Base-by-base conservation (phyloP, 306 rosid species). In the Herpetospermum pedunculosum region DNA sequence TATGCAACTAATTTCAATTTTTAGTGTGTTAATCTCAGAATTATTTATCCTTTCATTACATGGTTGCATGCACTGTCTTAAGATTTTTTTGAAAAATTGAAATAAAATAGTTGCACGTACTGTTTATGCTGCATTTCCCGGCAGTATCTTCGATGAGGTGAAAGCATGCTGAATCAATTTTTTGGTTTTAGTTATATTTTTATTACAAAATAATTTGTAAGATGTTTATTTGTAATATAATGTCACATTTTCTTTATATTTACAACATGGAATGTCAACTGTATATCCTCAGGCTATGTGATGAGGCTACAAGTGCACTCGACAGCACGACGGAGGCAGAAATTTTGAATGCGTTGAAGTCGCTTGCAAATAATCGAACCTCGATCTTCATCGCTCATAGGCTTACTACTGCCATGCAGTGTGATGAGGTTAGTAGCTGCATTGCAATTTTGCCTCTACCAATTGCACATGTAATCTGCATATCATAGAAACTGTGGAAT, bases 241-340 rank as follows among this genome's bases (percentile, higher is more conserved):
- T 32, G 15, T 35, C 70, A n/a, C 43, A 11, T 60, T 60, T 55
- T 14, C 63, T 55, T n/a, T 40, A 37, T 40, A 38, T 21, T 64
- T 64, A 23, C 5, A 11, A 65, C 30, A 40, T 38, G 28, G 1
- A 38, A 37, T 38, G 50, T 67, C 53, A 55, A 65, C 70, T 47
- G 72, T 18, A 53, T 34, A 55, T 77, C 78, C 52, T 25, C 82
- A 94, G 98, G 82, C 80, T 94, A 80, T 91, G 98, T 73, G 98
- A 94, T 82, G 98, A 94, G 85, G 98, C 98, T 76, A 94, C 98
- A 58, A 94, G 98, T 85, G 98, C 98, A 58, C 88, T 94, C 50
- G 98, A 94, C 85, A 94, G 98, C 88, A 89, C 98, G 68, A 94
- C 98, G 12, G 97, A 94, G 84, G 96, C 97, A 10, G 98, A 89